These are phyloP conservation scores for Neolentinus lepideus DNA, from an alignment of 1,284 basidiomycete species.

Conservation along the genomic window DNA sequence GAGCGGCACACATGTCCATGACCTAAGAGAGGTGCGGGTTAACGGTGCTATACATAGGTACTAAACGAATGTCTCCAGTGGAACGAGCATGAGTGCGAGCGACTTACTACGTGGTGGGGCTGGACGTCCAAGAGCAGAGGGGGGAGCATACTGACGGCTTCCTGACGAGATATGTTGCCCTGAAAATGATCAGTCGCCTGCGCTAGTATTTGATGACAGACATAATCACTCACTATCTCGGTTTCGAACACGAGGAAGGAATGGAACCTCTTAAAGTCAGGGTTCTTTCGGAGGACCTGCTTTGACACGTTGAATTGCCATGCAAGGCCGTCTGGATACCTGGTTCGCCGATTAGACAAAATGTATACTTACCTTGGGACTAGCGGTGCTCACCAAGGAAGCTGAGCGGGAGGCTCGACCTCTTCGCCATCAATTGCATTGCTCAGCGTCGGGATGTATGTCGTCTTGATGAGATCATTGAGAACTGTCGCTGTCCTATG, in stretches of 20 bases:
- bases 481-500: conserved; percentile 70
- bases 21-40: conserved; percentile 40
- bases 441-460: conserved; percentile 75
- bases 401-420: conserved; percentile 75
- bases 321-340: conserved; percentile 91
- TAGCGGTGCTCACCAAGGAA: conserved; percentile 62
- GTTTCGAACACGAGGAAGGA: conserved; percentile 97
- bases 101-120: conserved; percentile 74
- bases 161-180: conserved; percentile 96
- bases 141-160: conserved; percentile 98
- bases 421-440: conserved; percentile 76
- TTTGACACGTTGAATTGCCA: conserved; percentile 97
- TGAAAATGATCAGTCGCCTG: conserved; percentile 22
- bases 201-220: conserved; percentile 2
- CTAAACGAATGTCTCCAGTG: not conserved
- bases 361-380: not conserved
- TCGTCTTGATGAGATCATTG: conserved; percentile 66
- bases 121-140: conserved; percentile 94
- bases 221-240: conserved; percentile 68
- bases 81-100: not conserved
- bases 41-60: conserved; percentile 3
- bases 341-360: conserved; percentile 20
- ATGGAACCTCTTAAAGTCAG: conserved; percentile 96
- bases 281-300: conserved; percentile 81
- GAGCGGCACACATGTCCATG: conserved; percentile 99